Base-by-base conservation (phyloP, 225 moss, liverwort and hornwort species). In the Bryoerythrophyllum caledonicum region DNA sequence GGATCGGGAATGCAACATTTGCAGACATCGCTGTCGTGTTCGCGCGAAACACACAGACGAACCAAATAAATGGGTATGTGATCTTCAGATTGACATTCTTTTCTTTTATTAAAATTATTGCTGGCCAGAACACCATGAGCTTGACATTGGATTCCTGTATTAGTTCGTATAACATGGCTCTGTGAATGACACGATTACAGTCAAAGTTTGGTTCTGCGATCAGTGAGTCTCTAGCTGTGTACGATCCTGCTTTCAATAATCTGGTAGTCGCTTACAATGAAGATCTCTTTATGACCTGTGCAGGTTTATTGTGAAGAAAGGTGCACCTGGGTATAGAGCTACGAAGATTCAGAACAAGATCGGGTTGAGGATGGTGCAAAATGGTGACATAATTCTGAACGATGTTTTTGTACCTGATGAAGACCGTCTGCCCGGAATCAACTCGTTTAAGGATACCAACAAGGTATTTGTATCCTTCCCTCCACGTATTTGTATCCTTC, bases 281-380 rank as follows among this genome's bases (percentile, higher is more conserved):
- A 46, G 46, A 71, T 70, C 26, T 59, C 54, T 37, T 23, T 27
- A 11, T 62, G 74, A 34, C 19, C 14, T 81, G 51, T 79, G 72
- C 65, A 99, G 99, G 70, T 99, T 90, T 80, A 84, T 99, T 30
- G 88, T 99, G 72, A 95, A 88, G 61, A 95, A 95, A 73, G 99
- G 91, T 52, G 11, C 87, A 68, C 80, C 83, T 35, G 95, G 99
- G 40, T 87, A 90, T 74, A 86, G 72, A 63, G 92, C 93, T 10
- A 93, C 99, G 60, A 99, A 99, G 83, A 99, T 95, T 62, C 86
- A 99, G 76, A 95, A 95, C 79, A 99, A 99, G 78, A 99, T 99
- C 28, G 99, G 99, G 32, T 75, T 99, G 72, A 99, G 99, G 79
- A 93, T 95, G 73, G 93, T 99, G 60, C 99, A 99, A 78, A 99